Percentiles rank a stretch among this genome's conserved stretches.
phyloP scores from a whole-genome alignment of 768 basidiomycete genomes.

The Tylopilus vinaceipallidus region DNA sequence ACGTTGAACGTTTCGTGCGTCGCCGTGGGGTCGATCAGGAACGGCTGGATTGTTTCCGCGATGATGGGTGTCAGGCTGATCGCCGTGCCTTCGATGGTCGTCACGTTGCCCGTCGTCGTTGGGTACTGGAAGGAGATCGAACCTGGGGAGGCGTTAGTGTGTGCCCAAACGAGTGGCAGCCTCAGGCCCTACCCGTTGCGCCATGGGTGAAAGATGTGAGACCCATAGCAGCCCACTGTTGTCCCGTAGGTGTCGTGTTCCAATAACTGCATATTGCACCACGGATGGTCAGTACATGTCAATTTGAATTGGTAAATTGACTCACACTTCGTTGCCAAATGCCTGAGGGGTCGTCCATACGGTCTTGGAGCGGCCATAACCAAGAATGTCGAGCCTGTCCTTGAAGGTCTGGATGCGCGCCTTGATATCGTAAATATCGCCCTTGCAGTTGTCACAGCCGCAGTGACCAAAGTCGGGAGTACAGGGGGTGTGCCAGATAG shows the following conservation, averaged over 20 bases:
- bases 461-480: slow-evolving; percentile 69
- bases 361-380: slow-evolving; percentile 62
- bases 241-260: slow-evolving; percentile 29
- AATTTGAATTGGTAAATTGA: not conserved
- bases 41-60: slow-evolving; percentile 15
- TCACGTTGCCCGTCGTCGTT: slow-evolving; percentile 16
- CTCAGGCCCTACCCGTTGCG: slow-evolving; percentile 17
- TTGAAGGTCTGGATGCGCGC: slow-evolving; percentile 64
- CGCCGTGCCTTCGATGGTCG: slow-evolving; percentile 26
- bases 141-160: slow-evolving; percentile 13
- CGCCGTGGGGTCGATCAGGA: slow-evolving; percentile 14
- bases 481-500: slow-evolving; percentile 58
- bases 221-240: slow-evolving; percentile 25
- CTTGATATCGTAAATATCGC: slow-evolving; percentile 61
- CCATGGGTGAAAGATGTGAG: slow-evolving; percentile 28
- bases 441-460: slow-evolving; percentile 69
- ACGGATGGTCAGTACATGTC: not conserved
- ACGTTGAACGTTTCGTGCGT: slow-evolving; percentile 9
- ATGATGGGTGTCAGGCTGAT: slow-evolving; percentile 3
- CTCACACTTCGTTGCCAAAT: slow-evolving; percentile 53
- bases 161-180: not conserved
- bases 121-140: slow-evolving; percentile 31
- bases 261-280: slow-evolving; percentile 21
- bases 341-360: slow-evolving; percentile 81
- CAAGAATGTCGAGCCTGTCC: slow-evolving; percentile 55